These are phyloP conservation scores for Trichosporon sp. DNA, from an alignment of 1,284 basidiomycete species.

Conservation along the genomic window DNA sequence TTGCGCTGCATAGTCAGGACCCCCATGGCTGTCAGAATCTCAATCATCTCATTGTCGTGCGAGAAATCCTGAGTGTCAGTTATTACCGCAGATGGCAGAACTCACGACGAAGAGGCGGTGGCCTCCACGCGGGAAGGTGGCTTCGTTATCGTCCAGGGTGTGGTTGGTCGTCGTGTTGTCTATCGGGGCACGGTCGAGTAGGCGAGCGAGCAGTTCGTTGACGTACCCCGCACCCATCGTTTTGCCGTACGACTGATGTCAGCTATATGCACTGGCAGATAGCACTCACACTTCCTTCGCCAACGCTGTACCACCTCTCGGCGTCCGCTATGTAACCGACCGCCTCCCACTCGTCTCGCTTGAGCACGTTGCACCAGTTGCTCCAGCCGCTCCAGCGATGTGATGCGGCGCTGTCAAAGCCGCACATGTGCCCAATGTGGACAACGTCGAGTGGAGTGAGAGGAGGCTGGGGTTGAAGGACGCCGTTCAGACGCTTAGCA, in stretches of 20 bases:
- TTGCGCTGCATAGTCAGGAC: conserved; percentile 38
- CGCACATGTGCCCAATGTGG: conserved; percentile 65
- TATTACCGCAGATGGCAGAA: background rate
- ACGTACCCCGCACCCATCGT: conserved; percentile 60
- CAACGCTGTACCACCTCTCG: conserved; percentile 64
- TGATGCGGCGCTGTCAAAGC: conserved; percentile 58
- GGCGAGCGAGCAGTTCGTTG: conserved; percentile 75
- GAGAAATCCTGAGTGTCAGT: conserved; percentile 58
- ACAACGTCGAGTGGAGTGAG: conserved; percentile 57
- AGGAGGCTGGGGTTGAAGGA: conserved; percentile 55
- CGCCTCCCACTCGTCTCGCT: conserved; percentile 55
- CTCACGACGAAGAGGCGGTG: conserved; percentile 40
- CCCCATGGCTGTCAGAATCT: conserved; percentile 68
- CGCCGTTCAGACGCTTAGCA: conserved; percentile 47
- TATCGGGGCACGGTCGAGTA: conserved; percentile 57
- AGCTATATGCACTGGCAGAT: background rate
- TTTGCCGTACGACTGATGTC: conserved; percentile 28
- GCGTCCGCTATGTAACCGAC: conserved; percentile 69
- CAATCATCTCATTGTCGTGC: conserved; percentile 73
- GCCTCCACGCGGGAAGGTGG: conserved; percentile 60
- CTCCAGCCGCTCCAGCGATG: conserved; percentile 49
- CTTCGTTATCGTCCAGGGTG: conserved; percentile 62
- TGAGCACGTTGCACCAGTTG: conserved; percentile 66
- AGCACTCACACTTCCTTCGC: conserved; percentile 56
- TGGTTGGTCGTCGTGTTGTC: conserved; percentile 71